Conservation (phyloP, 345 rosid species). For the Tarenaya hassleriana region DNA sequence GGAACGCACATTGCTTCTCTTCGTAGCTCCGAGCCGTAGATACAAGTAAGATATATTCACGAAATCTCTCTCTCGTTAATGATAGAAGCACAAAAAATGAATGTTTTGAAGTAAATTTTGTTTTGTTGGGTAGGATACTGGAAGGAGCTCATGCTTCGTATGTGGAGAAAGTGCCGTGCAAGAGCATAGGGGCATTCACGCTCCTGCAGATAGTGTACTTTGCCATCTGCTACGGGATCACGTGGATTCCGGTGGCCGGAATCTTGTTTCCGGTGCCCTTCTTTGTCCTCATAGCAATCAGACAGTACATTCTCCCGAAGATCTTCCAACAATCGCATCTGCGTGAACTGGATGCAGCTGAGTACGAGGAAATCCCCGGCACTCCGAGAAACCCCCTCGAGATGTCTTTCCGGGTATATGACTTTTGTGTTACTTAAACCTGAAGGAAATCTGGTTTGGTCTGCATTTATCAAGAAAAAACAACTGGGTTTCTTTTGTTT, state of each 20-base stretch:
- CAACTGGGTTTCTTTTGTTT: background rate
- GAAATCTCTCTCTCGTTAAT: no score
- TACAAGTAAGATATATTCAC: constrained; percentile 61
- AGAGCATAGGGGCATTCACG: constrained; percentile 46
- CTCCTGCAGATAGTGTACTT: constrained; percentile 56
- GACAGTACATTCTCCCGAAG: constrained; percentile 68
- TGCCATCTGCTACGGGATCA: constrained; percentile 60
- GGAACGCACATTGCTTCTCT: constrained; percentile 66
- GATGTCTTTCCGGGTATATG: constrained; percentile 25
- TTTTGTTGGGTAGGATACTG: constrained; percentile 43
- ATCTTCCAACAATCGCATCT: constrained; percentile 39
- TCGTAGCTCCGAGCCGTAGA: constrained; percentile 47
- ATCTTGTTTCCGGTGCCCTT: constrained; percentile 80
- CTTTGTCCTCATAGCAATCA: constrained; percentile 63
- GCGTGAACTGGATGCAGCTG: constrained; percentile 70
- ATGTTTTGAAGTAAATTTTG: background rate
- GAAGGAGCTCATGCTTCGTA: constrained; percentile 69
- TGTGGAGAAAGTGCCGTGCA: constrained; percentile 67
- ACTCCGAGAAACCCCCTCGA: constrained; percentile 35
- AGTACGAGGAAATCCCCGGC: constrained; percentile 62
- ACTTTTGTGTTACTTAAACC: background rate
- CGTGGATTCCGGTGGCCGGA: constrained; percentile 87
- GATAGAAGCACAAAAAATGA: background rate
- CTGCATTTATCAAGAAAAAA: background rate
- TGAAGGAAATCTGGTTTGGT: background rate